Evolutionary conservation across 441 rosid genomes (phyloP), one percentile per base, ranked within the genome.

Genomic region (Croton setiger): DNA sequence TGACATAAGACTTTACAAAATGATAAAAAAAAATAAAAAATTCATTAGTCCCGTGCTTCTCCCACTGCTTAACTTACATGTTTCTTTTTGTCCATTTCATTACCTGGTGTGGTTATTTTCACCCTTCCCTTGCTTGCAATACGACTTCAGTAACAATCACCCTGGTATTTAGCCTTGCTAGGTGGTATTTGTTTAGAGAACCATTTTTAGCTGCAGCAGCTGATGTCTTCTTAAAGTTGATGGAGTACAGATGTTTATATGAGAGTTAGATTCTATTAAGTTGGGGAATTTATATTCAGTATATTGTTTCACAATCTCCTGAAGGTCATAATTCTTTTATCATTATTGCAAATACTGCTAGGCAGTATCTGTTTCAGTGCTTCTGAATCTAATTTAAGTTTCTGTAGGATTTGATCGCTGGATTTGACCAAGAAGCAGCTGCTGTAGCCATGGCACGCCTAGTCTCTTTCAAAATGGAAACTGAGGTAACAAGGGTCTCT

Each of bases 371-470:
- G 57, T 43, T 41, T 39, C 53, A 60, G 58, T 47, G 41, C 58
- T 75, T 20, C 66, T 76, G 37, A 48, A 52, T 72, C 31, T 41
- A 15, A 20, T 60, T 57, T 18, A 23, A 71, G 76, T 72, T 79
- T 54, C 66, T 78, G 63, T 72, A 93, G 98, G 98, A 94, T 70
- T 83, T 94, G 87, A 77, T 81, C 73, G 82, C 93, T 73, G 97
- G 98, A 62, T 94, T 94, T 82, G 98, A 94, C 78, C 98, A 91
- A 88, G 99, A 95, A 90, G 96, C 99, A 72, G 97, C 98, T 75
- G 96, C 87, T 74, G 99, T 83, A 18, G 91, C 88, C 69, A 87
- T 90, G 89, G 97, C 99, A 69, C 92, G 97, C 48, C 75, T 85
- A 56, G 89, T 90, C 68, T 92, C 97, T 73, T 92, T 88, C 84